A percentile compares a stretch with the other conserved stretches of the same genome.
phyloP scores from a whole-genome alignment of 495 filamentous ascomycete species.

The Aspergillus saccharolyticus region DNA sequence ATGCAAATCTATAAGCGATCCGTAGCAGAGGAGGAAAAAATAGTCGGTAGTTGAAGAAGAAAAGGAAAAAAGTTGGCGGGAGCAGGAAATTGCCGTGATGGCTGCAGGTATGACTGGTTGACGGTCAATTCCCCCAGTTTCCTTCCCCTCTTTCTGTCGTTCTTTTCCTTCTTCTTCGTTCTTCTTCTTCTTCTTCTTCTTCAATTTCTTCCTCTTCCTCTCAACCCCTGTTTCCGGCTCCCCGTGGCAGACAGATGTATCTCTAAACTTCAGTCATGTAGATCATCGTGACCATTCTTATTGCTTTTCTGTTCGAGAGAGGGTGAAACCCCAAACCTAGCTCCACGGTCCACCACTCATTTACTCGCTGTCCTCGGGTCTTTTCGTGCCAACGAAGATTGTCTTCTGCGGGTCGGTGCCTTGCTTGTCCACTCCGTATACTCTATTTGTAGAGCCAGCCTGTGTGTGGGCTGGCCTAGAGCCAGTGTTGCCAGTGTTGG shows the following conservation, averaged over 20 bases:
- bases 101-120: not conserved
- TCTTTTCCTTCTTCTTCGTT: not conserved
- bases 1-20: too few relatives aligned
- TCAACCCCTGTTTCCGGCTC: not conserved
- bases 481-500: not conserved
- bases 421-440: constrained; percentile 13
- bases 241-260: not conserved
- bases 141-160: not conserved
- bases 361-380: not conserved
- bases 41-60: not conserved
- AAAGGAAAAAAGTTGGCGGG: too few relatives aligned
- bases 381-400: constrained; percentile 15
- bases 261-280: not conserved
- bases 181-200: not conserved
- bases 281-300: not conserved
- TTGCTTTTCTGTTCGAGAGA: too few relatives aligned
- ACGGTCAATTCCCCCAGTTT: not conserved
- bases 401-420: constrained; percentile 14
- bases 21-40: too few relatives aligned
- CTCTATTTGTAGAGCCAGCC: constrained; percentile 8
- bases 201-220: not conserved
- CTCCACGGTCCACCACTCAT: constrained; percentile 7
- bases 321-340: constrained; percentile 10
- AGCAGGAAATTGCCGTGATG: not conserved
- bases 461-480: not conserved